A percentile compares a stretch with the other conserved stretches of the same genome.
These are phyloP conservation scores for Cubamyces lactineus DNA, from an alignment of 768 basidiomycete genomes.

Conservation along the genomic window DNA sequence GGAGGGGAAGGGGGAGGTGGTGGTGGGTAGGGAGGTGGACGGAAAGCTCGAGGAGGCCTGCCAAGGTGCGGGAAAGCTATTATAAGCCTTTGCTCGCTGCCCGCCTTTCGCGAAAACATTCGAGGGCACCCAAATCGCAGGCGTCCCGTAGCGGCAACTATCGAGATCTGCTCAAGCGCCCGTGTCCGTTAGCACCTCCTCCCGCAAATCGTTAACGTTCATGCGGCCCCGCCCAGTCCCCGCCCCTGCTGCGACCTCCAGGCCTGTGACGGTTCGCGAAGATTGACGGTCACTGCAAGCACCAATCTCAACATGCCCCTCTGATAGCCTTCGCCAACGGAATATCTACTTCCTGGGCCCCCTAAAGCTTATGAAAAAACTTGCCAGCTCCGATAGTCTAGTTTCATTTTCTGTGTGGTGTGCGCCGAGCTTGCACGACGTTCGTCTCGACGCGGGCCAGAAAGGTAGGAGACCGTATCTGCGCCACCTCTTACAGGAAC, in stretches of 20 bases:
- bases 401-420: too few species aligned
- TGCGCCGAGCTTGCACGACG: neutral
- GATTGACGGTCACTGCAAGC: neutral
- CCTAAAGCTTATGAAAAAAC: neutral
- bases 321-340: neutral
- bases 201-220: slow-evolving; percentile 8
- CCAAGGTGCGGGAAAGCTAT: neutral
- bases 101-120: slow-evolving; percentile 4
- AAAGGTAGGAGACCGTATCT: neutral
- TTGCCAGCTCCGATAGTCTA: neutral
- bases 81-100: neutral
- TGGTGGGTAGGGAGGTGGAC: slow-evolving; percentile 1
- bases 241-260: neutral
- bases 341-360: neutral
- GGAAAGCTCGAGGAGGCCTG: neutral
- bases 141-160: slow-evolving; percentile 7
- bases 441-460: neutral
- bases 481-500: slow-evolving; percentile 3
- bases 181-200: neutral
- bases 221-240: slow-evolving; percentile 11
- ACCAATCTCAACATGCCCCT: neutral
- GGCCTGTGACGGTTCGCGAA: neutral
- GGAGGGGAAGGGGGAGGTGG: slow-evolving; percentile 1
- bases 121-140: neutral
- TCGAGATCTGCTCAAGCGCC: slow-evolving; percentile 9